phyloP scores from a whole-genome alignment of 495 filamentous ascomycete species.

The Aspergillus heteromorphus region DNA sequence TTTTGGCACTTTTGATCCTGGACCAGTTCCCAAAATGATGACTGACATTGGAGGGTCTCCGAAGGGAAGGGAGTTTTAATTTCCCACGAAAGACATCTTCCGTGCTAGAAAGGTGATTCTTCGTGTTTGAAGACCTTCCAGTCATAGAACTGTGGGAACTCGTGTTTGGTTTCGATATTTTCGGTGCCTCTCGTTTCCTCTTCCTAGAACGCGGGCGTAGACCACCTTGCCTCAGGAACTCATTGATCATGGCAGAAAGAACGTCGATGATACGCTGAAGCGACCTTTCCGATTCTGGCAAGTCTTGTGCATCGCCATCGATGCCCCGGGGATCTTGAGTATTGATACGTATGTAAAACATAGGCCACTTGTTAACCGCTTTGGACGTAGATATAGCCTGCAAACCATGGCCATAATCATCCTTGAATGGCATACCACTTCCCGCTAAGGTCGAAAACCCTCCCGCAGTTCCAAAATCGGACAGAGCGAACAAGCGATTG shows the following conservation, averaged over 20 bases:
- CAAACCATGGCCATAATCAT: not conserved
- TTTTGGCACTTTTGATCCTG: conserved; percentile 57
- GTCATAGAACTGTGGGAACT: not conserved
- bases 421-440: not conserved
- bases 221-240: conserved; percentile 64
- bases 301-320: conserved; percentile 17
- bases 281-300: conserved; percentile 38
- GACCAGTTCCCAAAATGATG: conserved; percentile 57
- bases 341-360: conserved; percentile 79
- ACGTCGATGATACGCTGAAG: conserved; percentile 54
- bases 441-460: not conserved
- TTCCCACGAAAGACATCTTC: conserved; percentile 23
- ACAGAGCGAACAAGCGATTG: conserved; percentile 70
- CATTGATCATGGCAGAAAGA: conserved; percentile 55
- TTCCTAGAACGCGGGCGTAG: conserved; percentile 46
- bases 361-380: conserved; percentile 77
- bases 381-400: conserved; percentile 51
- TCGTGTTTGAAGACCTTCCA: not conserved
- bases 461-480: conserved; percentile 67
- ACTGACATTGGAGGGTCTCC: conserved; percentile 11
- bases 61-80: conserved; percentile 34
- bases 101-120: conserved; percentile 3
- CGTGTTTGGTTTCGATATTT: not conserved
- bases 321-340: conserved; percentile 8
- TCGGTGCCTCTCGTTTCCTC: conserved; percentile 9